phyloP scores from a whole-genome alignment of 1,139 yeast species.

The Sugiyamaella grinbergsii region DNA sequence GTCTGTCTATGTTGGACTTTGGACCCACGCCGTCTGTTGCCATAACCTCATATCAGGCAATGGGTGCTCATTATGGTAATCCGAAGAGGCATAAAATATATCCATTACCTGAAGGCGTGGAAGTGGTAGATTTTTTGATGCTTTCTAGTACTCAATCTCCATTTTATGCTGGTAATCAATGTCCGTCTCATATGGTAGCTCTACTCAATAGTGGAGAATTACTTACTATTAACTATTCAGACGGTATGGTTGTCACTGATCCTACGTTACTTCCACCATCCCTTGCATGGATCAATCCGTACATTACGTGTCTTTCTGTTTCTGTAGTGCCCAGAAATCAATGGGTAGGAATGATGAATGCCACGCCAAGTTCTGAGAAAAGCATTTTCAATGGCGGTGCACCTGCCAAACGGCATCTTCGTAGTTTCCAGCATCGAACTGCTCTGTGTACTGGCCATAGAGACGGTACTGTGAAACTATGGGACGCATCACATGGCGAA shows the following conservation, averaged over 20 bases:
- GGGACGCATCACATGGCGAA: constrained; percentile 83
- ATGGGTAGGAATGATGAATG: constrained; percentile 73
- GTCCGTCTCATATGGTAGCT: constrained; percentile 58
- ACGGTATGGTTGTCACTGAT: constrained; percentile 57
- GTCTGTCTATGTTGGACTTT: constrained; percentile 67
- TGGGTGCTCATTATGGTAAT: constrained; percentile 71
- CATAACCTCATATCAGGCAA: constrained; percentile 77
- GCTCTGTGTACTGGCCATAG: constrained; percentile 80
- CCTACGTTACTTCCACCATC: constrained; percentile 76
- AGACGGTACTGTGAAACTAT: constrained; percentile 73
- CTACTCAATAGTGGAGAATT: constrained; percentile 62
- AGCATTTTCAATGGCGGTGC: constrained; percentile 71
- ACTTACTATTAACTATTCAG: constrained; percentile 55
- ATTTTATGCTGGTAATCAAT: constrained; percentile 44
- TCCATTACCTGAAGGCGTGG: constrained; percentile 50
- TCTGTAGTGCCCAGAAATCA: constrained; percentile 60
- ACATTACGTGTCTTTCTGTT: constrained; percentile 58
- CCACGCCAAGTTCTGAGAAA: constrained; percentile 41
- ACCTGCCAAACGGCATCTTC: constrained; percentile 57
- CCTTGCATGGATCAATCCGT: constrained; percentile 75
- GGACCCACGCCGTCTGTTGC: constrained; percentile 81
- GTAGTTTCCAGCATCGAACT: constrained; percentile 61
- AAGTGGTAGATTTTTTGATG: constrained; percentile 52
- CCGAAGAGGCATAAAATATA: constrained; percentile 61
- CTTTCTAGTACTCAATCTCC: constrained; percentile 54